Percentiles rank a stretch among this genome's conserved stretches.
These are phyloP conservation scores for Neurospora tetraspora DNA, from an alignment of 495 filamentous ascomycete species.

Conservation along the genomic window DNA sequence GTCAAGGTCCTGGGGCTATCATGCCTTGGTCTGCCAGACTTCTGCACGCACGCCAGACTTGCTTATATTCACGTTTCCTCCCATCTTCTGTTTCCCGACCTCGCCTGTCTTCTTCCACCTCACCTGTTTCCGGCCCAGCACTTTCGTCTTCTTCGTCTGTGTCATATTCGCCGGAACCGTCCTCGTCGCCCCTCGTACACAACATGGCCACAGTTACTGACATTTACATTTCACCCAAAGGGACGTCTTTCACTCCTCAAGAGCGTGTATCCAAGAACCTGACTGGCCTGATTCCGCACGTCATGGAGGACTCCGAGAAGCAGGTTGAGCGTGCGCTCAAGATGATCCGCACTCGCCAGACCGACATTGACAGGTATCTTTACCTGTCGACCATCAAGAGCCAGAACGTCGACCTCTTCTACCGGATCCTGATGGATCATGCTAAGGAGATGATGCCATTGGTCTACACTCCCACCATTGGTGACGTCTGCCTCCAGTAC, in stretches of 20 bases:
- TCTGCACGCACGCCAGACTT: not conserved
- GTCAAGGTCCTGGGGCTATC: not conserved
- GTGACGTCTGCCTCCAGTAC: conserved; percentile 92
- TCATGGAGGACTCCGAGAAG: conserved; percentile 42
- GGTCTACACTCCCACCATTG: conserved; percentile 96
- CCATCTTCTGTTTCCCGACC: not conserved
- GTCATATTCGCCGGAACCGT: conserved; percentile 9
- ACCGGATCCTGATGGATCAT: conserved; percentile 83
- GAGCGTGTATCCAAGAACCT: conserved; percentile 47
- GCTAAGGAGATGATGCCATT: conserved; percentile 85
- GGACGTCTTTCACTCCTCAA: conserved; percentile 46
- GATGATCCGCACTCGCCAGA: conserved; percentile 64
- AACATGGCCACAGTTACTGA: not conserved
- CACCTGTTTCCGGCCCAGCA: not conserved
- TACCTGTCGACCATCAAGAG: conserved; percentile 83
- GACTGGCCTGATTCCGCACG: conserved; percentile 47
- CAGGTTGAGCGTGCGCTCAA: conserved; percentile 47
- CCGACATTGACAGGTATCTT: conserved; percentile 84
- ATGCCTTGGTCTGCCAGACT: not conserved
- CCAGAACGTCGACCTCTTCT: conserved; percentile 89
- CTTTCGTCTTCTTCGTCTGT: not conserved
- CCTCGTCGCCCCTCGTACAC: not conserved
- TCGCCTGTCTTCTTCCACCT: not conserved
- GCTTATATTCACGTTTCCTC: not conserved
- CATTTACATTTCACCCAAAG: conserved; percentile 16